Percentiles rank a stretch among this genome's conserved stretches.
phyloP scores from a whole-genome alignment of 768 basidiomycete genomes.

The Dioszegia aurantiaca region DNA sequence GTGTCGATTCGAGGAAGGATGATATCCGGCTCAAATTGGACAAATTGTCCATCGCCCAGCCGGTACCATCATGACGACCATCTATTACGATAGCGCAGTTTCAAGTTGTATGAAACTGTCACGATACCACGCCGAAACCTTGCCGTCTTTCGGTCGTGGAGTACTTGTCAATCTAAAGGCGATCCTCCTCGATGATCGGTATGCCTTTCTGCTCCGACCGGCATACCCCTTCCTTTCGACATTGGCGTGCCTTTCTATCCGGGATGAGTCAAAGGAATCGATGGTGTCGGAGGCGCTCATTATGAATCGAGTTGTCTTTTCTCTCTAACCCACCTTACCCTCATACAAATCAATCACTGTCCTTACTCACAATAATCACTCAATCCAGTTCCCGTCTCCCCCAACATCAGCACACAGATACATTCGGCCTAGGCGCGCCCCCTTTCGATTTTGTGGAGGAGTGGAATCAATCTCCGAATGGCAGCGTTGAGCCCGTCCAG shows the following conservation, averaged over 20 bases:
- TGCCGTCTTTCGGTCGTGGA: no score
- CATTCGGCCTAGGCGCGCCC: neutral
- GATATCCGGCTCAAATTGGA: constrained; percentile 5
- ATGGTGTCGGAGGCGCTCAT: neutral
- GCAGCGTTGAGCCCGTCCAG: no score
- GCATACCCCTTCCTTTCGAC: neutral
- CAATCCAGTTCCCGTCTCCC: neutral
- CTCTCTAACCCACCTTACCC: no score
- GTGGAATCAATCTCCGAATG: no score
- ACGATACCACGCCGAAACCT: no score
- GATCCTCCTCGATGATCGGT: neutral
- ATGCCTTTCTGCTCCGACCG: constrained; percentile 1
- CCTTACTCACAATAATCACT: no score
- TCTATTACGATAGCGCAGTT: no score
- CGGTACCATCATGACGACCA: no score
- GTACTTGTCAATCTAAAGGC: neutral
- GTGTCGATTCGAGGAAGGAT: constrained; percentile 18
- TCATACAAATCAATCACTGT: no score
- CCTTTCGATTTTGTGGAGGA: no score
- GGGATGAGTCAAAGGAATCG: neutral
- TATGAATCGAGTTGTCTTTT: neutral
- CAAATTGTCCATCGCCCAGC: constrained; percentile 1
- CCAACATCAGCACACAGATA: neutral
- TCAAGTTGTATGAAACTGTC: neutral
- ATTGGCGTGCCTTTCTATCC: neutral